phyloP scores from a whole-genome alignment of 768 basidiomycete genomes.

The Podaxis pistillaris region DNA sequence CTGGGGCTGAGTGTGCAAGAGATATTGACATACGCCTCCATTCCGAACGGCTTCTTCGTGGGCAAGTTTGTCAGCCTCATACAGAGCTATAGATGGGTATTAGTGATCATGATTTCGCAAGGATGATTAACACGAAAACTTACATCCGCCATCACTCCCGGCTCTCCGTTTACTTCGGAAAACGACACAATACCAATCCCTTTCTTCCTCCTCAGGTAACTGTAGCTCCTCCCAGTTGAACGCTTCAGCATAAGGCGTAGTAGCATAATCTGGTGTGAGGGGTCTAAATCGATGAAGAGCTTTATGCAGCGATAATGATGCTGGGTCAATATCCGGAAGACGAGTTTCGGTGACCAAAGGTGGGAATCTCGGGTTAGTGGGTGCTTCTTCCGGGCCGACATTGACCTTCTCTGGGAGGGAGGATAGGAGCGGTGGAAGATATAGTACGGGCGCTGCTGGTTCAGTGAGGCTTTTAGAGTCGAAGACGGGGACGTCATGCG shows the following conservation, averaged over 20 bases:
- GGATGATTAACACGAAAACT: conserved; percentile 23
- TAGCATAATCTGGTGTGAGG: conserved; percentile 57
- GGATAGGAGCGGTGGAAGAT: conserved; percentile 83
- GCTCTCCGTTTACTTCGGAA: conserved; percentile 78
- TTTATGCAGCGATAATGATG: conserved; percentile 81
- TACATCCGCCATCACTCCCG: conserved; percentile 69
- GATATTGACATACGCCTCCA: conserved; percentile 61
- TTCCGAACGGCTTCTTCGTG: conserved; percentile 92
- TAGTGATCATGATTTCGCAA: conserved; percentile 9
- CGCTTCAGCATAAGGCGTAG: conserved; percentile 61
- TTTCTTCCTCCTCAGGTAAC: conserved; percentile 67
- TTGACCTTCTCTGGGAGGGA: conserved; percentile 55
- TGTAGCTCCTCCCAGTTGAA: conserved; percentile 86
- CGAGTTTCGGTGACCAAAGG: conserved; percentile 68
- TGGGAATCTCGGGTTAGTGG: conserved; percentile 27
- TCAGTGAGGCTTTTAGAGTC: conserved; percentile 25
- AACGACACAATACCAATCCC: conserved; percentile 92
- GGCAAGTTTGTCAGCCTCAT: conserved; percentile 82
- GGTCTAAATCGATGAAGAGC: conserved; percentile 80
- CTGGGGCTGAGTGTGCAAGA: conserved; percentile 1
- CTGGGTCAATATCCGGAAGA: conserved; percentile 83
- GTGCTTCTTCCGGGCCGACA: conserved; percentile 20
- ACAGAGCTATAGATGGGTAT: conserved; percentile 51
- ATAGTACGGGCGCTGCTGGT: conserved; percentile 54
- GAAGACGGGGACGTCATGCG: conserved; percentile 58